phyloP scores from a whole-genome alignment of 371 early-diverging fungal species.

The Saksenaea vasiformis region DNA sequence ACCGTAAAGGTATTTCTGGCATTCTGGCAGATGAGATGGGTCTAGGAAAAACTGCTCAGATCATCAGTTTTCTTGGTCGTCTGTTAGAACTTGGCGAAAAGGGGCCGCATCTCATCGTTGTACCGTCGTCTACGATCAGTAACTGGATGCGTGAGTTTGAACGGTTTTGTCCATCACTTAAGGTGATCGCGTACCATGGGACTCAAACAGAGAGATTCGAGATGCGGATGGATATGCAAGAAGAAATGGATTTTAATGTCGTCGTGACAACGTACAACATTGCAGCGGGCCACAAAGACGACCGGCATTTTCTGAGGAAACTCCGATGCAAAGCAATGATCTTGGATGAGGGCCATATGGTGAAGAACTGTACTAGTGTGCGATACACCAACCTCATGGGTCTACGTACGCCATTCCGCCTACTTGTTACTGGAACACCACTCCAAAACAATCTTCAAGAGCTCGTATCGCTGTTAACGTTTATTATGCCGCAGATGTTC shows the following conservation, averaged over 20 bases:
- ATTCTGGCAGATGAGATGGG: slow-evolving; percentile 97
- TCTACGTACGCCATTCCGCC: slow-evolving; percentile 58
- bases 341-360: slow-evolving; percentile 96
- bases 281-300: slow-evolving; percentile 73
- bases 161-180: slow-evolving; percentile 70
- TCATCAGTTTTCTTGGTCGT: slow-evolving; percentile 83
- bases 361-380: slow-evolving; percentile 80
- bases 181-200: slow-evolving; percentile 76
- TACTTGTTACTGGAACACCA: slow-evolving; percentile 77
- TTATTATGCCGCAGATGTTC: slow-evolving; percentile 92
- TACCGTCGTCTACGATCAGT: slow-evolving; percentile 86
- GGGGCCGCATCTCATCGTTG: slow-evolving; percentile 85
- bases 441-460: slow-evolving; percentile 92
- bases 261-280: slow-evolving; percentile 76
- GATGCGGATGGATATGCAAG: slow-evolving; percentile 46
- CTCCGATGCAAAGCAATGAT: slow-evolving; percentile 67
- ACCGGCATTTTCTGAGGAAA: slow-evolving; percentile 71
- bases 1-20: slow-evolving; percentile 78
- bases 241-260: slow-evolving; percentile 45
- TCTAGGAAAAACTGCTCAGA: slow-evolving; percentile 97
- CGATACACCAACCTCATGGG: slow-evolving; percentile 82
- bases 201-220: slow-evolving; percentile 64
- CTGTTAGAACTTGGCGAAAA: slow-evolving; percentile 57
- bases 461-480: slow-evolving; percentile 81
- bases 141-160: slow-evolving; percentile 91